Evolutionary conservation across 2,329 filamentous ascomycete species (phyloP).

Genomic region (Thielaviopsis populi): DNA sequence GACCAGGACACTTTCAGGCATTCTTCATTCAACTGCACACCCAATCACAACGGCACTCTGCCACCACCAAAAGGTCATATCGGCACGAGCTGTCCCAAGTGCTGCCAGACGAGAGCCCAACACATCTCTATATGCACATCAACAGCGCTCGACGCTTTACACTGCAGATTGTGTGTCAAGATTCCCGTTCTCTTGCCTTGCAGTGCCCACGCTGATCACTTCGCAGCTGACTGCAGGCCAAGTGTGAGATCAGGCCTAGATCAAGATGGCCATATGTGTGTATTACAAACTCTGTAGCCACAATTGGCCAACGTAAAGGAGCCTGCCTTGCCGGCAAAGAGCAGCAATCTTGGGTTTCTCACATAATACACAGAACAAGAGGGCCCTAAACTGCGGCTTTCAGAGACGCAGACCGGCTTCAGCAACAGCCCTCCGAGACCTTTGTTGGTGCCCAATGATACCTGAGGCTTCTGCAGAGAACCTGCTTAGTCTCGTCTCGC

Average conservation of each 20-base stretch:
- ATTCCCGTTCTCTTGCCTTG: background rate
- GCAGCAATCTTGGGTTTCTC: background rate
- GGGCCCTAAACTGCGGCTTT: too few species aligned
- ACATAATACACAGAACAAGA: too few species aligned
- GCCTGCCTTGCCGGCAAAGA: background rate
- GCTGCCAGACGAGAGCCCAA: background rate
- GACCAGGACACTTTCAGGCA: background rate
- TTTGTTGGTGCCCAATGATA: slow-evolving; percentile 3
- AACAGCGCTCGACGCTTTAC: background rate
- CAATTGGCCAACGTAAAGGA: background rate
- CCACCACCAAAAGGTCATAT: background rate
- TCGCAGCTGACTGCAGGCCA: background rate
- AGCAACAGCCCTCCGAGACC: background rate
- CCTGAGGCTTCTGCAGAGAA: background rate
- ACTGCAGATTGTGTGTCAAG: background rate
- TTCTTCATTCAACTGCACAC: background rate
- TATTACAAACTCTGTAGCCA: background rate
- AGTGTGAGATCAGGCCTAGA: background rate
- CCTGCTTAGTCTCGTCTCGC: background rate
- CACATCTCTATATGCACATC: background rate
- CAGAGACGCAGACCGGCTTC: too few species aligned
- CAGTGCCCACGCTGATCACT: background rate
- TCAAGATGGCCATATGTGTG: background rate
- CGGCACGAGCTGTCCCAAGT: background rate
- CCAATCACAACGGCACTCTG: background rate